phyloP scores from a whole-genome alignment of 1,139 yeast genomes.

The Debaryomyces sp. region DNA sequence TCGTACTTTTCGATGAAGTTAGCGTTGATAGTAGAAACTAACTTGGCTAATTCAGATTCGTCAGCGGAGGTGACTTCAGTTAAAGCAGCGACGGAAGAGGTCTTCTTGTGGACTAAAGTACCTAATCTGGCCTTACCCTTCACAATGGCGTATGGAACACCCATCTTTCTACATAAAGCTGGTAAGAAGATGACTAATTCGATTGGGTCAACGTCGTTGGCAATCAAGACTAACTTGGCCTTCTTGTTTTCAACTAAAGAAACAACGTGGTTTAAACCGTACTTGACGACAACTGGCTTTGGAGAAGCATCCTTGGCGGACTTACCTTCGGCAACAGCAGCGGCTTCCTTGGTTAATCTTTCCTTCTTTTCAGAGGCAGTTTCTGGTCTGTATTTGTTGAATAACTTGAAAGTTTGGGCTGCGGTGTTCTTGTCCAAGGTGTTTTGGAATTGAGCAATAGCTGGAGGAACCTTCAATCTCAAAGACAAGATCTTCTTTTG shows the following conservation, averaged over 20 bases:
- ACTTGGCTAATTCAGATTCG: conserved; percentile 83
- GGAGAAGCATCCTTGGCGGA: conserved; percentile 88
- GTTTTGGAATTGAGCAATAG: conserved; percentile 87
- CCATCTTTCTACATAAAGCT: conserved; percentile 95
- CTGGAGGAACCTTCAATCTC: conserved; percentile 95
- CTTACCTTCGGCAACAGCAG: conserved; percentile 93
- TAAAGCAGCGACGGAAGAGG: conserved; percentile 89
- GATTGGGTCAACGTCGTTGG: conserved; percentile 94
- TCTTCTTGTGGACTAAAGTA: conserved; percentile 90
- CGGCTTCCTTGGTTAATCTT: conserved; percentile 93
- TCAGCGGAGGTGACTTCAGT: conserved; percentile 88
- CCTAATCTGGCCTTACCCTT: conserved; percentile 97
- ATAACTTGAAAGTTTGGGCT: conserved; percentile 85
- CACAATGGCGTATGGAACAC: conserved; percentile 92
- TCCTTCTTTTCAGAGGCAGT: conserved; percentile 92
- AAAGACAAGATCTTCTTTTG: conserved; percentile 87
- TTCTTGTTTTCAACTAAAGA: conserved; percentile 91
- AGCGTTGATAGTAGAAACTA: conserved; percentile 82
- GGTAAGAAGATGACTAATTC: conserved; percentile 91
- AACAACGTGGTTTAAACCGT: conserved; percentile 95
- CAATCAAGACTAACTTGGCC: conserved; percentile 88
- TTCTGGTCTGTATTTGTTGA: conserved; percentile 97
- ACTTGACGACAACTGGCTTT: conserved; percentile 90
- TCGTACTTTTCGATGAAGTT: conserved; percentile 87
- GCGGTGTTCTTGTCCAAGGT: conserved; percentile 95